A percentile compares a stretch with the other conserved stretches of the same genome.
Conservation (phyloP, 306 rosid genomes). For the Cucumis sativus region DNA sequence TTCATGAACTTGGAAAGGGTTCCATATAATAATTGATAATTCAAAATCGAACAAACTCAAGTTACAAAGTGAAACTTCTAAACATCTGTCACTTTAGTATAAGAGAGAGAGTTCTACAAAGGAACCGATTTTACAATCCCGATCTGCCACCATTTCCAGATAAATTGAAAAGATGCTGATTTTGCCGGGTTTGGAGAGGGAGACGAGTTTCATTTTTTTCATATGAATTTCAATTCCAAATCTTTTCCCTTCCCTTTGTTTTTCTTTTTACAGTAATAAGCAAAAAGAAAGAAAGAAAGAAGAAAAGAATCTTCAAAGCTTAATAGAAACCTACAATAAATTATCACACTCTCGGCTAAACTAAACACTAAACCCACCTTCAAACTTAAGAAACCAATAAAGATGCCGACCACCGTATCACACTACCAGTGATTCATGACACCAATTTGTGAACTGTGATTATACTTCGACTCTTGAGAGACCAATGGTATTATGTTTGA, state of each 20-base stretch:
- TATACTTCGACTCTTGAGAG: not conserved
- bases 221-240: not conserved
- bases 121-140: not conserved
- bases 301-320: not conserved
- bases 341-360: constrained; percentile 27
- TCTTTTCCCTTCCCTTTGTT: not conserved
- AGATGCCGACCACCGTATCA: not conserved
- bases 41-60: not conserved
- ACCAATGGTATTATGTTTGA: not conserved
- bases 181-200: not conserved
- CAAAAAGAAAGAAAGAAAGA: not conserved
- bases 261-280: not conserved
- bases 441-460: not conserved
- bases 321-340: constrained; percentile 14
- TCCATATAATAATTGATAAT: not conserved
- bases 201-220: not conserved
- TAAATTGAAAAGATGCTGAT: not conserved
- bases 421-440: not conserved
- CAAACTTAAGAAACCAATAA: not conserved
- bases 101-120: not conserved
- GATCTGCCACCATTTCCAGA: not conserved
- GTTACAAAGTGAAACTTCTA: not conserved
- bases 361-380: constrained; percentile 29
- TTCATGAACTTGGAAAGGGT: not conserved
- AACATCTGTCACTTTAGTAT: not conserved